Evolutionary conservation across 352 stramenopile genomes (phyloP).

Genomic region (Saprolegnia parasitica): DNA sequence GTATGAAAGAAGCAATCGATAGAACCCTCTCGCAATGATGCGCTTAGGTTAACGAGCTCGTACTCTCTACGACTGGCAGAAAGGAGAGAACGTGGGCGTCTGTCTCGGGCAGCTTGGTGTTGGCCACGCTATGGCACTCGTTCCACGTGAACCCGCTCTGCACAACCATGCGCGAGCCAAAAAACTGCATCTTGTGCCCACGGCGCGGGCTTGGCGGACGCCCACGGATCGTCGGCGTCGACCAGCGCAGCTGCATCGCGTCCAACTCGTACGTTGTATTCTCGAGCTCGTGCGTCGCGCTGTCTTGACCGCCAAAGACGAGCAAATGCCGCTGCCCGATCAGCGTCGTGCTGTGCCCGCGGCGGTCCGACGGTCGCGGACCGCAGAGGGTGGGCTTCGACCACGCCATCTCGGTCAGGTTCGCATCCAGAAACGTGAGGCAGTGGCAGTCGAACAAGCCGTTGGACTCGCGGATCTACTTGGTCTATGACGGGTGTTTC

Average conservation of each 20-base stretch:
- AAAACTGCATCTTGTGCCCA: slow-evolving; percentile 77
- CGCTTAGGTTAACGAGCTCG: no score
- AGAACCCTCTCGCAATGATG: no score
- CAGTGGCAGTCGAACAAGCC: slow-evolving; percentile 48
- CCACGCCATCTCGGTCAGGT: slow-evolving; percentile 31
- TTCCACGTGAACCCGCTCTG: slow-evolving; percentile 62
- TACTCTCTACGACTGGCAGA: background rate
- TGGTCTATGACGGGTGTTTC: background rate
- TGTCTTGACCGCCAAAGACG: slow-evolving; percentile 59
- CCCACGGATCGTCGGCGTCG: slow-evolving; percentile 33
- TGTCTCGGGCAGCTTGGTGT: background rate
- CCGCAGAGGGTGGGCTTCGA: slow-evolving; percentile 36
- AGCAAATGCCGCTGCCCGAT: slow-evolving; percentile 50
- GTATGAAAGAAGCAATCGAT: no score
- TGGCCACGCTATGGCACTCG: background rate
- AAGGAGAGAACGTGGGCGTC: background rate
- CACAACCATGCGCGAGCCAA: slow-evolving; percentile 65
- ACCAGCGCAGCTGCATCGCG: slow-evolving; percentile 37
- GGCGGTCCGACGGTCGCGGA: slow-evolving; percentile 39
- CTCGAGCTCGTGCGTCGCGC: slow-evolving; percentile 39
- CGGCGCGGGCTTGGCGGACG: slow-evolving; percentile 48
- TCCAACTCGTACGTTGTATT: slow-evolving; percentile 54
- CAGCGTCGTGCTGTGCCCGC: slow-evolving; percentile 54
- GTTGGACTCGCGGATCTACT: slow-evolving; percentile 62
- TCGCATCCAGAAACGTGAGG: background rate